A percentile compares a stretch with the other conserved stretches of the same genome.
phyloP scores from a whole-genome alignment of 257 asterid species.

The Nicotiana attenuata region DNA sequence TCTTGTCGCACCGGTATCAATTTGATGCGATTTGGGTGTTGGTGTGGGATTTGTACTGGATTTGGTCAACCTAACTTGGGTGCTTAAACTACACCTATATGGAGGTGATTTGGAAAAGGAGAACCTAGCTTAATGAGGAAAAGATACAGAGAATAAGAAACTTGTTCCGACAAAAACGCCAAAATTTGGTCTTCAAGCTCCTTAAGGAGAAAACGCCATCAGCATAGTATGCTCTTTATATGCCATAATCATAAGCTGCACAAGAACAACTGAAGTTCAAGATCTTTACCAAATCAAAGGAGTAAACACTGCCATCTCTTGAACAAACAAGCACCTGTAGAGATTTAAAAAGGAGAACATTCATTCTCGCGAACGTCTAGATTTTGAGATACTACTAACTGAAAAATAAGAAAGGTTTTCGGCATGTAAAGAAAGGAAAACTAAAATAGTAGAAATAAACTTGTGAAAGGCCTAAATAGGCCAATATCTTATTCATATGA shows the following conservation, averaged over 20 bases:
- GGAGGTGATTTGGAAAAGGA: no score
- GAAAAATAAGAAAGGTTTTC: not conserved
- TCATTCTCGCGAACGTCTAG: not conserved
- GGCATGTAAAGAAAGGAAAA: not conserved
- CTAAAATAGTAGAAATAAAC: not conserved
- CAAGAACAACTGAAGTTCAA: not conserved
- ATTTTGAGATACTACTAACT: not conserved
- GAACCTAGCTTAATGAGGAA: no score
- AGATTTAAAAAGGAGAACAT: conserved; percentile 7
- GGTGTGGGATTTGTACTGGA: no score
- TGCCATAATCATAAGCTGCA: not conserved
- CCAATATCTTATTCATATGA: not conserved
- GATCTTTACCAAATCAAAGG: conserved; percentile 60
- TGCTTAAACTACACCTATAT: no score
- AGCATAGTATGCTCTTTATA: not conserved
- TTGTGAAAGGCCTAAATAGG: not conserved
- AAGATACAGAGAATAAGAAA: not conserved
- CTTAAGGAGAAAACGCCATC: not conserved
- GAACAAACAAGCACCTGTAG: conserved; percentile 75
- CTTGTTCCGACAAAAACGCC: not conserved
- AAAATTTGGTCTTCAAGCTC: not conserved
- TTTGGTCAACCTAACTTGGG: no score
- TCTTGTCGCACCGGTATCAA: no score
- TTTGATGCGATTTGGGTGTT: no score
- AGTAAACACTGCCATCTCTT: conserved; percentile 79